Base-by-base conservation (phyloP, 805 yeast genomes). In the Spathaspora gorwiae region DNA sequence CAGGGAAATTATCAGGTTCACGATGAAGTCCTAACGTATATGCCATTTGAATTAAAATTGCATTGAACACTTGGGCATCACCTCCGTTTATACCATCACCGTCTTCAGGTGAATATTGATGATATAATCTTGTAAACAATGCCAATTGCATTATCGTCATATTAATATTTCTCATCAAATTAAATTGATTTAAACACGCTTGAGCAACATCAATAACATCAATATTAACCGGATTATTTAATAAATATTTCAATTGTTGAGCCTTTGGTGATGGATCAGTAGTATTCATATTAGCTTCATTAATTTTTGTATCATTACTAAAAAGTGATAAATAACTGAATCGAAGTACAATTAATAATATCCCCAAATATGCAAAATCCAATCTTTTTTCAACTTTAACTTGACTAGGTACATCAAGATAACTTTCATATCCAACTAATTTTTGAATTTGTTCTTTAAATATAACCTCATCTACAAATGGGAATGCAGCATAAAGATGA, bases 31-130 rank as follows among this genome's bases (percentile, higher is more conserved):
- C 90, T 50, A 83, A 72, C 34, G 83, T 73, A 44, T 78, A 71
- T 0, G 84, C 87, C 84, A 84, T 80, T 54, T 82, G 87, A 12
- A 81, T 62, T 29, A 81, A 66, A 62, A 80, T 72, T 1, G 83
- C 80, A 11, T 76, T 59, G 44, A 77, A 73, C 7, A 80, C 75
- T 53, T 75, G 81, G 2, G 81, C 72, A 41, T 78, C 79, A 37
- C 81, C 83, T 45, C 79, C 83, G 54, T 79, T 85, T 4, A 68
- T 65, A 1, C 76, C 72, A 54, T 79, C 83, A 35, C 83, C 84
- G 54, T 77, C 79, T 47, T 74, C 79, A 0, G 82, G 82, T 0
- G 79, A 64, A 43, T 59, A 65, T 31, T 61, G 67, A 49, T 64
- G 76, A 59, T 80, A 81, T 24, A 75, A 61, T 50, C 79, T 69